These are phyloP conservation scores for Lactifluus pinguis DNA, from an alignment of 768 basidiomycete genomes.

Conservation along the genomic window DNA sequence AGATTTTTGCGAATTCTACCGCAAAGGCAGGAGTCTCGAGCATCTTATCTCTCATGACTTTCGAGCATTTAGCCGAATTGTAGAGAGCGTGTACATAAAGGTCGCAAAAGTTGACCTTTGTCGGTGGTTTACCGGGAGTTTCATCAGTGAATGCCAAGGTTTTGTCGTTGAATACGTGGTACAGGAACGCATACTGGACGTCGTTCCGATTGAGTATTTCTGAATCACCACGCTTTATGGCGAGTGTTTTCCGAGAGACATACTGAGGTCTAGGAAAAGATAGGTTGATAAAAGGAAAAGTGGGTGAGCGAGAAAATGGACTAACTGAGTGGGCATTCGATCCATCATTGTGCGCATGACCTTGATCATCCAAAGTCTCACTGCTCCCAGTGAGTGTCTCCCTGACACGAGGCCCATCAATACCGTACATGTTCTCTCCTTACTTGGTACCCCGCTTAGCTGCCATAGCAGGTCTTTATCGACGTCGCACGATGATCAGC, in stretches of 20 bases:
- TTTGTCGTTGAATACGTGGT: slow-evolving; percentile 66
- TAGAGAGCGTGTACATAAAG: slow-evolving; percentile 77
- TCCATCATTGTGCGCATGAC: slow-evolving; percentile 12
- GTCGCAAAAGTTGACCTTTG: slow-evolving; percentile 66
- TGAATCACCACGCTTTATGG: slow-evolving; percentile 76
- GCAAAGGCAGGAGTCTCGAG: slow-evolving; percentile 70
- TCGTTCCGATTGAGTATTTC: slow-evolving; percentile 78
- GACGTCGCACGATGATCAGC: slow-evolving; percentile 7
- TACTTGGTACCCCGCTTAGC: slow-evolving; percentile 1
- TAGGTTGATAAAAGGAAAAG: slow-evolving; percentile 44
- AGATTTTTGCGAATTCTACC: slow-evolving; percentile 73
- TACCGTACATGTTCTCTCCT: slow-evolving; percentile 1
- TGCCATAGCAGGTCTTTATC: slow-evolving; percentile 1
- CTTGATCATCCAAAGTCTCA: background rate
- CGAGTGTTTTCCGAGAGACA: slow-evolving; percentile 47
- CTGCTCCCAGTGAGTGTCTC: background rate
- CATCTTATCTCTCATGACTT: slow-evolving; percentile 85
- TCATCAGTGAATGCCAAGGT: slow-evolving; percentile 66
- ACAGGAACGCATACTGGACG: slow-evolving; percentile 78
- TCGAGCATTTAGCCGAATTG: slow-evolving; percentile 77
- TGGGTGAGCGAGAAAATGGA: slow-evolving; percentile 4
- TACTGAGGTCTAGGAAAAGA: slow-evolving; percentile 36
- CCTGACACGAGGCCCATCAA: slow-evolving; percentile 8
- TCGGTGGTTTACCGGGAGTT: slow-evolving; percentile 33
- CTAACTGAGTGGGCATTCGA: slow-evolving; percentile 18